Base-by-base conservation (phyloP, 306 rosid species). In the Urtica urens region DNA sequence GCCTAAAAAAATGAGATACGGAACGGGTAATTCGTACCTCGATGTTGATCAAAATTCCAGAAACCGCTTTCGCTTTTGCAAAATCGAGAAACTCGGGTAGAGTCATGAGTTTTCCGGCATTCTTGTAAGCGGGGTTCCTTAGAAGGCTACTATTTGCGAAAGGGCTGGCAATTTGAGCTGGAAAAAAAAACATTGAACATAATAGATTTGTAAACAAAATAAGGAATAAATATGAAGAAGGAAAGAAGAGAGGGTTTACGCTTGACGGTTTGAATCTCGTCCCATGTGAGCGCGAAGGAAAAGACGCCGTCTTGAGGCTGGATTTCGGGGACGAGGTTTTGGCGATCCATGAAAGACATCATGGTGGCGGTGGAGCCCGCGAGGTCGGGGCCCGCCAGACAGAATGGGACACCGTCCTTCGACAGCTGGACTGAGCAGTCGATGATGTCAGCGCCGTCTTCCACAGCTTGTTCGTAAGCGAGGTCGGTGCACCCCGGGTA, bases 371-470 rank as follows among this genome's bases (percentile, higher is more conserved):
- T 85, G 29, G 55, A 60, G 29, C 24, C n/a, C 4, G 48, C 55
- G 26, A 92, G 78, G 65, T 85, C 94, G 7, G 65, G 27, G 0
- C 30, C 4, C 23, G 61, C 55, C 41, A 75, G 61, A 63, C 99
- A 92, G 73, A 92, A 85, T 40, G 94, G 72, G 40, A 75, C 74
- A 29, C 86, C 87, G 41, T 92, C 99, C 63, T 81, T 82, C 31
- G 96, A 71, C 73, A 92, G 62, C 70, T 92, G 96, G 48, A 92
- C 94, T 6, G 93, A 55, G 72, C 99, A 85, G 71, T 85, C 99
- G 41, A 92, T 85, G 12, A 92, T 66, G 64, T 92, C 94, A 0
- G 81, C 72, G 0, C 94, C 96, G 14, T 82, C 93, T 11, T 63
- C 66, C 58, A 92, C 49, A 29, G 99, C 94, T 66, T 54, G 70